Evolutionary conservation across 345 rosid genomes (phyloP).

Genomic region (Eucalyptus cloeziana): DNA sequence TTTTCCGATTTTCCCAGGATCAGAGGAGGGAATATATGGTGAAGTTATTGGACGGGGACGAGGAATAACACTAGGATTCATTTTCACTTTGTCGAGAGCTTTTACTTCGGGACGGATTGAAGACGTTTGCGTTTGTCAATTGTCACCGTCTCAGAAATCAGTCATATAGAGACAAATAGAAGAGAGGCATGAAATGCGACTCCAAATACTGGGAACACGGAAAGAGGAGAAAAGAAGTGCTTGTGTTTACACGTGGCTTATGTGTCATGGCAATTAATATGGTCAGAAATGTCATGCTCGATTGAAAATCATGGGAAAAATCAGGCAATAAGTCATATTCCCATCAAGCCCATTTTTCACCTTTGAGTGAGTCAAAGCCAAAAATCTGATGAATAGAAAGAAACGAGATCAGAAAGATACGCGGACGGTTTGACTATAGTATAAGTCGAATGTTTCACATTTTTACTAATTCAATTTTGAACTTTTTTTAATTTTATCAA

Average conservation of each 20-base stretch:
- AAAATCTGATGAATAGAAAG: too few relatives aligned
- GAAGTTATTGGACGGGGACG: not conserved
- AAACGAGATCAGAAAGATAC: too few relatives aligned
- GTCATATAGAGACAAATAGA: not conserved
- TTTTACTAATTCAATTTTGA: too few relatives aligned
- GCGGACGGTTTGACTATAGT: rapidly evolving
- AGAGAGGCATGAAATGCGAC: not conserved
- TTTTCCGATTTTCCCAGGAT: not conserved
- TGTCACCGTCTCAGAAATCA: not conserved
- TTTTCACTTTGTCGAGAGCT: not conserved
- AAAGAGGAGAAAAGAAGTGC: not conserved
- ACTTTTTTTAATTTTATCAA: rapidly evolving
- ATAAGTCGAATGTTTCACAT: rapidly evolving
- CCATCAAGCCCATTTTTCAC: not conserved
- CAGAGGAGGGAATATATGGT: not conserved
- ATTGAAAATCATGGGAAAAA: not conserved
- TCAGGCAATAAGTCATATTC: not conserved
- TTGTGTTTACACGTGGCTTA: not conserved
- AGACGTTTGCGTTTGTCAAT: not conserved
- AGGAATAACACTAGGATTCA: not conserved
- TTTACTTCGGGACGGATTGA: not conserved
- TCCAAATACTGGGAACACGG: not conserved
- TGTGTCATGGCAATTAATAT: not conserved
- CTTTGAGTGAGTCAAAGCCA: too few relatives aligned
- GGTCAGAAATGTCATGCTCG: not conserved